These are phyloP conservation scores for Termitomyces sp. DNA, from an alignment of 768 basidiomycete species.

Conservation along the genomic window DNA sequence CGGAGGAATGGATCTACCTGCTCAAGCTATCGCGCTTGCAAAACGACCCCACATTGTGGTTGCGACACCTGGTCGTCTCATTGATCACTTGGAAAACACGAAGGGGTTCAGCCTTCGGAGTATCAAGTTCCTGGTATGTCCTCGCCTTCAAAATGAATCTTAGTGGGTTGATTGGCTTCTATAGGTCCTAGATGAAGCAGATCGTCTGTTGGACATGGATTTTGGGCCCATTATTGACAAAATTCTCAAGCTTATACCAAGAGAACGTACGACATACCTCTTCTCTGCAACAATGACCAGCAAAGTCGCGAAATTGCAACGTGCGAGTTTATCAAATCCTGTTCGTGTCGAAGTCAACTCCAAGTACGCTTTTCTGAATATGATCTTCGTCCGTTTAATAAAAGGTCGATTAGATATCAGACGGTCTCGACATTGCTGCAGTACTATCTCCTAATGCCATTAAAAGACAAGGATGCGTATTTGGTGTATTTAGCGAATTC, in stretches of 20 bases:
- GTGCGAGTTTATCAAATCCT: slow-evolving; percentile 93
- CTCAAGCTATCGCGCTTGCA: slow-evolving; percentile 87
- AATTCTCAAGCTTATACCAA: slow-evolving; percentile 92
- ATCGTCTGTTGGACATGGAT: slow-evolving; percentile 93
- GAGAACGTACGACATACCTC: slow-evolving; percentile 90
- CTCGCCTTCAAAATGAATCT: background rate
- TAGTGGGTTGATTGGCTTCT: slow-evolving; percentile 2
- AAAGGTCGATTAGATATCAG: slow-evolving; percentile 68
- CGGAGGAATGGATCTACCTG: slow-evolving; percentile 92
- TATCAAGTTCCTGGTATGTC: slow-evolving; percentile 82
- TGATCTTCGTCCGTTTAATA: background rate
- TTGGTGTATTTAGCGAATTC: slow-evolving; percentile 87
- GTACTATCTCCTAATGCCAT: slow-evolving; percentile 92
- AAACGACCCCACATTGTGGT: slow-evolving; percentile 95
- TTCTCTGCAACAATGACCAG: slow-evolving; percentile 99
- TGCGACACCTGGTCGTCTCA: slow-evolving; percentile 89
- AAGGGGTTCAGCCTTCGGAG: slow-evolving; percentile 90
- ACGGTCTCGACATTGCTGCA: slow-evolving; percentile 95
- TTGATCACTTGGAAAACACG: slow-evolving; percentile 94
- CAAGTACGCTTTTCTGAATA: slow-evolving; percentile 57
- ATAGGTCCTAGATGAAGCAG: slow-evolving; percentile 97
- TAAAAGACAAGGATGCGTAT: slow-evolving; percentile 89
- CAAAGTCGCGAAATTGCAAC: slow-evolving; percentile 93
- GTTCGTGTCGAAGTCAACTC: slow-evolving; percentile 89
- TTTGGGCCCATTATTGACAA: slow-evolving; percentile 95